Base-by-base conservation (phyloP, 306 rosid genomes). In the Trifolium subterraneum region DNA sequence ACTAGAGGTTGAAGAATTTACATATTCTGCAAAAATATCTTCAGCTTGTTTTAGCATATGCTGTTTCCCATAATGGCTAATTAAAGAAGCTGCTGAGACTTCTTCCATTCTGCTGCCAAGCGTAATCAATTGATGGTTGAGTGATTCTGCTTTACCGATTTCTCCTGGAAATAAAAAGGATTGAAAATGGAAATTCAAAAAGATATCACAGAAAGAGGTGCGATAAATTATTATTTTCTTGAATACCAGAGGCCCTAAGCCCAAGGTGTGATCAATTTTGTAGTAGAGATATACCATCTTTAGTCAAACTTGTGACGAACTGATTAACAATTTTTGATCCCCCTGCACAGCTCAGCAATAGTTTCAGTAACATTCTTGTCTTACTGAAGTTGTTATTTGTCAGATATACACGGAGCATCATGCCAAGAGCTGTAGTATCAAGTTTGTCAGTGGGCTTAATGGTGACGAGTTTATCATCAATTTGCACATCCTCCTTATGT, bases 11-110 rank as follows among this genome's bases (percentile, higher is more conserved):
- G 79, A 61, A 23, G 88, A 87, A 72, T 86, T 87, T 29, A 68
- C 81, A 82, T 84, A 87, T 79, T 81, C 85, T 55, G 83, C 82
- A 85, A 85, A 93, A 54, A 89, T 63, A 72, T 88, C 92, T 74
- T 84, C 80, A 39, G 98, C 98, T 71, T 84, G 80, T 83, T 83
- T 84, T 80, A 91, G 81, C 81, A 83, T 83, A 48, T 48, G 87
- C 66, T 87, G 89, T 84, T 88, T 91, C 70, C 88, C 97, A 68
- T 81, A 93, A 60, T 80, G 82, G 73, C 78, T 84, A 75, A 93
- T 88, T 71, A 93, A 64, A 77, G 91, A 87, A 77, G 90, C 90
- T 48, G 84, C 76, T 31, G 86, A 60, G 67, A 81, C 77, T 81
- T 87, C 86, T 59, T 87, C 94, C 81, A 81, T 81, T 70, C 77